Conservation (phyloP, 2,329 filamentous ascomycete species). For the Huntiella decipiens region DNA sequence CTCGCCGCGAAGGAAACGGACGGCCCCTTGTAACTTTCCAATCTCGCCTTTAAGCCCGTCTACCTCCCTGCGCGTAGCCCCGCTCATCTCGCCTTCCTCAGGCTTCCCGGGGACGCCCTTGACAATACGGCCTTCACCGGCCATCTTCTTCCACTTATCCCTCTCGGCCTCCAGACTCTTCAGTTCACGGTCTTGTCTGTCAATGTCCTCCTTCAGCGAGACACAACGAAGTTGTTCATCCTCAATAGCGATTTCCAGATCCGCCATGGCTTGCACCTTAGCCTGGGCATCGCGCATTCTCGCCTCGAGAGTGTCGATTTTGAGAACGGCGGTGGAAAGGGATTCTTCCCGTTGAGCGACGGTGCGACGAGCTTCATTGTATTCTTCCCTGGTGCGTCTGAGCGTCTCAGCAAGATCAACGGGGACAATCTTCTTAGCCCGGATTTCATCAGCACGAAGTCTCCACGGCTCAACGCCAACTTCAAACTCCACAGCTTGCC, state of each 20-base stretch:
- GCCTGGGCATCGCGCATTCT: conserved; percentile 67
- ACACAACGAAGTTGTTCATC: conserved; percentile 30
- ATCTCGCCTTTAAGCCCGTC: conserved; percentile 54
- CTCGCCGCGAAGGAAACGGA: conserved; percentile 49
- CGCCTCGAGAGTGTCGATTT: conserved; percentile 81
- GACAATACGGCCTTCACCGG: conserved; percentile 39
- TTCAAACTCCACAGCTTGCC: conserved; percentile 63
- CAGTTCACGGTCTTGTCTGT: conserved; percentile 48
- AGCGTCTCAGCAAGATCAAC: conserved; percentile 76
- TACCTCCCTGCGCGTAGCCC: conserved; percentile 53
- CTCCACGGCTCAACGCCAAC: conserved; percentile 62
- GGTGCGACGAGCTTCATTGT: conserved; percentile 55
- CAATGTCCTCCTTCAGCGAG: conserved; percentile 42
- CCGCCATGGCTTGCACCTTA: conserved; percentile 50
- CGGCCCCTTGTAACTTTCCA: conserved; percentile 40
- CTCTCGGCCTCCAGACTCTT: conserved; percentile 44
- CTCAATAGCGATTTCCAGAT: conserved; percentile 41
- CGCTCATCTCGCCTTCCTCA: conserved; percentile 36
- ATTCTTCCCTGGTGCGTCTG: conserved; percentile 57
- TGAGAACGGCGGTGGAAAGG: conserved; percentile 71
- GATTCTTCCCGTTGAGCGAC: conserved; percentile 60
- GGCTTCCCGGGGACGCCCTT: conserved; percentile 25
- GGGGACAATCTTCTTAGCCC: conserved; percentile 60
- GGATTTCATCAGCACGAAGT: conserved; percentile 61
- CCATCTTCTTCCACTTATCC: conserved; percentile 54